phyloP scores from a whole-genome alignment of 345 rosid genomes.

The Garcia nutans region DNA sequence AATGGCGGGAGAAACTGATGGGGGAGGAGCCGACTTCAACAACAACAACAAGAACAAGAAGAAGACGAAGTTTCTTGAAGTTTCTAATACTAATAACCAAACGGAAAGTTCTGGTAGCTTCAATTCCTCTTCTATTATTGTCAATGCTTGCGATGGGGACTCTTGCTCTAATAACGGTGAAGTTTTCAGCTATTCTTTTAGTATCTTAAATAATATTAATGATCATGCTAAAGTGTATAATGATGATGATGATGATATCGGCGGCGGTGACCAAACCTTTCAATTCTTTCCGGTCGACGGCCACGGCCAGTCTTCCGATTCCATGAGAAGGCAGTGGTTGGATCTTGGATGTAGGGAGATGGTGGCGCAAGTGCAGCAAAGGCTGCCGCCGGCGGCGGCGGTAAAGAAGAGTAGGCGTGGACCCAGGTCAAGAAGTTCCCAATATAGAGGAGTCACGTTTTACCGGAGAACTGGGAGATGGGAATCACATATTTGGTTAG shows the following conservation, averaged over 20 bases:
- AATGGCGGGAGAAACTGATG: slow-evolving; percentile 12
- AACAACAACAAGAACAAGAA: not conserved
- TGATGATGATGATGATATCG: not conserved
- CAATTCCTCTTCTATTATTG: slow-evolving; percentile 30
- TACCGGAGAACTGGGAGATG: slow-evolving; percentile 96
- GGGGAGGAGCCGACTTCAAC: too few relatives aligned
- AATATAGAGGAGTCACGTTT: slow-evolving; percentile 95
- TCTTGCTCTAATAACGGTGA: slow-evolving; percentile 34
- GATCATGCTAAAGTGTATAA: not conserved
- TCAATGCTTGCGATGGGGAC: slow-evolving; percentile 37
- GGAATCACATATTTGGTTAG: slow-evolving; percentile 98
- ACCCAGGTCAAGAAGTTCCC: slow-evolving; percentile 93
- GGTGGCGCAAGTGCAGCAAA: slow-evolving; percentile 24
- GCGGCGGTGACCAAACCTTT: slow-evolving; percentile 28
- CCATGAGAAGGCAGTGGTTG: slow-evolving; percentile 30
- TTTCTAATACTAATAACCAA: slow-evolving; percentile 16
- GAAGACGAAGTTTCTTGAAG: slow-evolving; percentile 9
- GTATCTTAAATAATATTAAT: slow-evolving; percentile 22
- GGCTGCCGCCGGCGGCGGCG: slow-evolving; percentile 8
- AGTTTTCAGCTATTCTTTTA: slow-evolving; percentile 29
- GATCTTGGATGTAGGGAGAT: slow-evolving; percentile 32
- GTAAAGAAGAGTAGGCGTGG: slow-evolving; percentile 82
- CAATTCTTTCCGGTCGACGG: slow-evolving; percentile 43
- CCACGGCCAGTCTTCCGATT: slow-evolving; percentile 9
- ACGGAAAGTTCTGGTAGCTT: slow-evolving; percentile 43